phyloP scores from a whole-genome alignment of 371 early-diverging fungal genomes.

The Saksenaea vasiformis region DNA sequence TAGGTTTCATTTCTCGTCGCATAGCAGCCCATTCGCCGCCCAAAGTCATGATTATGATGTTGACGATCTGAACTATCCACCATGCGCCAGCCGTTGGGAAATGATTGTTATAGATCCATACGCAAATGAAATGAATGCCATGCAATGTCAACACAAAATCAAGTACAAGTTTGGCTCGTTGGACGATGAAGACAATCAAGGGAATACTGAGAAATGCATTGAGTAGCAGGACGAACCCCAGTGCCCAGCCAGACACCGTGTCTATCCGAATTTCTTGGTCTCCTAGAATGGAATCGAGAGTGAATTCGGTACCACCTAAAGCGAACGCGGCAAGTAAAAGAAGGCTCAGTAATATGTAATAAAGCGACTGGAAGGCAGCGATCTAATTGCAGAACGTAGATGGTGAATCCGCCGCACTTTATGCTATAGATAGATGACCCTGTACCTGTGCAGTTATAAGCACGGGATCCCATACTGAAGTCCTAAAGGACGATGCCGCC shows the following conservation, averaged over 20 bases:
- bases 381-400: slow-evolving; percentile 34
- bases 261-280: slow-evolving; percentile 66
- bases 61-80: slow-evolving; percentile 67
- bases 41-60: slow-evolving; percentile 64
- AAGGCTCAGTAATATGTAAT: slow-evolving; percentile 63
- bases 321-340: slow-evolving; percentile 55
- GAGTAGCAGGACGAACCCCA: slow-evolving; percentile 67
- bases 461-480: slow-evolving; percentile 51
- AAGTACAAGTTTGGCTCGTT: slow-evolving; percentile 77
- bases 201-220: slow-evolving; percentile 57
- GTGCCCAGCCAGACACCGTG: slow-evolving; percentile 74
- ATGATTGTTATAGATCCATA: slow-evolving; percentile 58
- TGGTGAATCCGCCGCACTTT: not conserved
- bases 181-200: slow-evolving; percentile 67
- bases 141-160: slow-evolving; percentile 83
- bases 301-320: slow-evolving; percentile 64
- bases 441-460: slow-evolving; percentile 48
- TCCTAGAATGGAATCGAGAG: slow-evolving; percentile 69
- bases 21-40: slow-evolving; percentile 86
- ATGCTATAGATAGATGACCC: not conserved
- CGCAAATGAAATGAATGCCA: slow-evolving; percentile 65
- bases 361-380: slow-evolving; percentile 60
- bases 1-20: slow-evolving; percentile 83
- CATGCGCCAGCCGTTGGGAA: slow-evolving; percentile 67
- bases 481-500: slow-evolving; percentile 45